Evolutionary conservation across 208 protist genomes (phyloP), one percentile per base, ranked within the genome.

Genomic region (Leptomonas pyrrhocoris): DNA sequence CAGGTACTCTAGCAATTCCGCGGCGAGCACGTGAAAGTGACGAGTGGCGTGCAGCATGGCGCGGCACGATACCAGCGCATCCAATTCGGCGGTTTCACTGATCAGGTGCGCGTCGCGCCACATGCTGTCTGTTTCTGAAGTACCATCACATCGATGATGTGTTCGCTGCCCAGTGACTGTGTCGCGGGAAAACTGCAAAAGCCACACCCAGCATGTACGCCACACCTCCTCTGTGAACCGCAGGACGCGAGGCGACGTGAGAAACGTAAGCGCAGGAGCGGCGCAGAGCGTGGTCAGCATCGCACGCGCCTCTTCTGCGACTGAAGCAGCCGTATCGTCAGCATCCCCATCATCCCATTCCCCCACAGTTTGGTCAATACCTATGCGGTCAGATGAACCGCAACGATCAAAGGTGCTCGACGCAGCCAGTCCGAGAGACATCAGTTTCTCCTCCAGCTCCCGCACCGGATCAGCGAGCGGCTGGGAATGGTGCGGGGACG

Each of bases 51-150:
- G 46, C 34, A 72, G 53, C 48, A 67, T 21, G 19, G 54, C 55
- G 1, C 72, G 63, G 25, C 50, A 72, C 38, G 57, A 49, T n/a
- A 66, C 64, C 15, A 77, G 64, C 27, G 36, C 46, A 34, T 77
- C 64, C 16, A 77, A 25, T 13, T 69, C 51, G 1, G 62, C 54
- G 8, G 27, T 18, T 7, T 58, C 45, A 27, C n/a, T 38, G 0
- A 23, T 18, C 8, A 19, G 1, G 1, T 18, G 31, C 2, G 9
- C 18, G 30, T 0, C 1, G 34, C 36, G 25, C 34, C 18, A 40
- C 5, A 0, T 12, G 11, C 2, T 30, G 27, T 7, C 15, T 15
- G 11, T 12, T 18, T 45, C 23, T 48, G 9, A 0, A 49, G 18
- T 1, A 16, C 18, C 21, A 28, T n/a, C 1, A 2, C 2, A 28